A percentile compares a stretch with the other conserved stretches of the same genome.
These are phyloP conservation scores for Calonectria honghensis DNA, from an alignment of 2,329 filamentous ascomycete genomes.

Conservation along the genomic window DNA sequence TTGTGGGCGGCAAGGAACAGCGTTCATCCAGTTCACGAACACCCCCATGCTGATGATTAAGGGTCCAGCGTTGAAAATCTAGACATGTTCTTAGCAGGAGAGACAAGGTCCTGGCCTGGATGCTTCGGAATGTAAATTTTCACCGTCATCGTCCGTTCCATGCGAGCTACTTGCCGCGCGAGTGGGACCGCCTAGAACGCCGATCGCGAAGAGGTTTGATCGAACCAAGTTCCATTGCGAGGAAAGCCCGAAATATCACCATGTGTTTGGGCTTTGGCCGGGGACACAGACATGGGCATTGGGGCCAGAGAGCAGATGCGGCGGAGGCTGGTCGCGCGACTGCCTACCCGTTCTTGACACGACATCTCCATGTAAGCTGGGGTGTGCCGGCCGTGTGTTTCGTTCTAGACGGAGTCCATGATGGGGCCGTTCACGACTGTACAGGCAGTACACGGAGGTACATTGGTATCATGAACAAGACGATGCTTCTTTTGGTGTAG, in stretches of 20 bases:
- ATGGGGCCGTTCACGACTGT: conserved; percentile 20
- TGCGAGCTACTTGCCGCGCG: neutral
- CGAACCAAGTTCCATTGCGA: neutral
- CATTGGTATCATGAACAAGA: conserved; percentile 24
- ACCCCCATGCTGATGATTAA: neutral
- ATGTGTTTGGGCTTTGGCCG: neutral
- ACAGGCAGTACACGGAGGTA: conserved; percentile 27
- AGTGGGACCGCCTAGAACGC: neutral
- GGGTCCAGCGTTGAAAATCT: conserved; percentile 27
- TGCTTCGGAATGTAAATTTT: conserved; percentile 2
- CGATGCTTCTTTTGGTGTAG: conserved; percentile 26
- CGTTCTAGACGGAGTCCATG: conserved; percentile 8
- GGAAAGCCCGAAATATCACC: conserved; percentile 31
- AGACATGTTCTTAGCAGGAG: neutral
- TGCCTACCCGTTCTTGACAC: conserved; percentile 5
- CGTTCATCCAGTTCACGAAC: neutral
- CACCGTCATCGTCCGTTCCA: neutral
- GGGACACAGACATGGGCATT: conserved; percentile 17
- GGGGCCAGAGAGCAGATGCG: neutral
- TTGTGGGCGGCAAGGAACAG: conserved; percentile 18
- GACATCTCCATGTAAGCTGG: conserved; percentile 1
- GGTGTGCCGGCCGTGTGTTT: conserved; percentile 27
- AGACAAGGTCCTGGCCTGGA: conserved; percentile 9
- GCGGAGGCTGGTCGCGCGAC: conserved; percentile 32
- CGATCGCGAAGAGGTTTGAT: neutral